Percentiles rank a stretch among this genome's conserved stretches.
Evolutionary conservation across 129 eudicot genomes (phyloP).

Genomic region (Smallanthus sonchifolius): DNA sequence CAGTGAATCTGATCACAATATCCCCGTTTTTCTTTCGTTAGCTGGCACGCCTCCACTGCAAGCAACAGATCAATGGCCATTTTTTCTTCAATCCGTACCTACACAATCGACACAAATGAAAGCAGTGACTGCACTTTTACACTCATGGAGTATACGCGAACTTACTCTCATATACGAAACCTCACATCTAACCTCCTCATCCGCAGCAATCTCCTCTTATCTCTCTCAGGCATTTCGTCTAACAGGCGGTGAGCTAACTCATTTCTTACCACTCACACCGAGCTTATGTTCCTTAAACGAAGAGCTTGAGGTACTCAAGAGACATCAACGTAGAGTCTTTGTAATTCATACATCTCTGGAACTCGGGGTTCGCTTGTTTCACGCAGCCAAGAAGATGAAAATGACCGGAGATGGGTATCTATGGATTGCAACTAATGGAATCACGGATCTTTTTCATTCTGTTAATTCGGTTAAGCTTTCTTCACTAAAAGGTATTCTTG

Average conservation of each 20-base stretch:
- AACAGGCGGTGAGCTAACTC: slow-evolving; percentile 23
- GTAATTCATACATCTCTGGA: slow-evolving; percentile 42
- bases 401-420: slow-evolving; percentile 50
- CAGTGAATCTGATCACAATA: background rate
- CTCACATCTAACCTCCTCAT: background rate
- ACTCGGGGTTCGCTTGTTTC: slow-evolving; percentile 37
- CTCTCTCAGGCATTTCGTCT: slow-evolving; percentile 31
- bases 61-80: slow-evolving; percentile 31
- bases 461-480: slow-evolving; percentile 23
- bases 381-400: slow-evolving; percentile 34
- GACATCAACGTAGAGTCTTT: slow-evolving; percentile 39
- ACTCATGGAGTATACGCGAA: slow-evolving; percentile 30
- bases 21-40: slow-evolving; percentile 38
- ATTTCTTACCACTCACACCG: slow-evolving; percentile 32
- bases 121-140: slow-evolving; percentile 41
- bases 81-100: slow-evolving; percentile 28
- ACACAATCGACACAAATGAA: slow-evolving; percentile 39
- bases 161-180: slow-evolving; percentile 34
- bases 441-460: slow-evolving; percentile 40
- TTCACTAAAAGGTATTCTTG: slow-evolving; percentile 55
- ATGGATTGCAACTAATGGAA: slow-evolving; percentile 46
- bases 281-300: slow-evolving; percentile 7
- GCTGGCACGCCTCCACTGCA: slow-evolving; percentile 28
- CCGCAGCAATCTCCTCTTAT: slow-evolving; percentile 15
- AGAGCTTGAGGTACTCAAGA: slow-evolving; percentile 38